phyloP scores from a whole-genome alignment of 306 rosid genomes.

The Castanopsis chinensis region DNA sequence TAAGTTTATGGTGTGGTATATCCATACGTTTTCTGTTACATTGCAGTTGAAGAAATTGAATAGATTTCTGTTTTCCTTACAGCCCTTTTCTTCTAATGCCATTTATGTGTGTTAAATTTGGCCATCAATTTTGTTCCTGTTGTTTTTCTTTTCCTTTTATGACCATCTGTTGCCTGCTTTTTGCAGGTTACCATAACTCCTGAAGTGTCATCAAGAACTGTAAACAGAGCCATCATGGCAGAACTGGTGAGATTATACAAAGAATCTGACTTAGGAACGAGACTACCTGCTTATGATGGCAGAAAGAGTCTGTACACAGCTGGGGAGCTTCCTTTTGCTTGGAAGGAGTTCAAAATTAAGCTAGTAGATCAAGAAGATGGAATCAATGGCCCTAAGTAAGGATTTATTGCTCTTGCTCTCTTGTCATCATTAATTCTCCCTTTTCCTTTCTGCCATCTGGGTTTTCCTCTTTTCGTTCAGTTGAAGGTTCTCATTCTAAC shows the following conservation, averaged over 20 bases:
- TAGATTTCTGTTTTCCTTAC: conserved; percentile 35
- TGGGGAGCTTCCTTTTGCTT: conserved; percentile 87
- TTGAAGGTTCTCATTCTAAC: neutral
- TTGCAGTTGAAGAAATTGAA: conserved; percentile 34
- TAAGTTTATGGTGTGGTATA: conserved; percentile 41
- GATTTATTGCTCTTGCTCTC: conserved; percentile 15
- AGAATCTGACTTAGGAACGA: conserved; percentile 86
- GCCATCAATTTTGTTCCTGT: conserved; percentile 50
- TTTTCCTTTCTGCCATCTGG: neutral
- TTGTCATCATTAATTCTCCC: neutral
- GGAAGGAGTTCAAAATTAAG: conserved; percentile 83
- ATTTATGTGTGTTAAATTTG: conserved; percentile 46
- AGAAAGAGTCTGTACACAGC: conserved; percentile 94
- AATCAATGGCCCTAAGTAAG: conserved; percentile 75
- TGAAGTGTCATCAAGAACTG: conserved; percentile 78
- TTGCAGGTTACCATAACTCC: conserved; percentile 86
- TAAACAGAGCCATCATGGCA: conserved; percentile 87
- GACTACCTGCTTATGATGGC: conserved; percentile 98
- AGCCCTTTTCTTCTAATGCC: conserved; percentile 47
- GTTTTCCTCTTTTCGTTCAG: neutral
- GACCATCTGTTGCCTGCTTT: conserved; percentile 27
- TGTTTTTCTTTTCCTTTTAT: conserved; percentile 37
- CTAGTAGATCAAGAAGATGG: conserved; percentile 74
- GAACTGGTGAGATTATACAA: conserved; percentile 82
- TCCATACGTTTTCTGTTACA: conserved; percentile 28